Conservation (phyloP, 495 filamentous ascomycete species). For the Glonium stellatum region DNA sequence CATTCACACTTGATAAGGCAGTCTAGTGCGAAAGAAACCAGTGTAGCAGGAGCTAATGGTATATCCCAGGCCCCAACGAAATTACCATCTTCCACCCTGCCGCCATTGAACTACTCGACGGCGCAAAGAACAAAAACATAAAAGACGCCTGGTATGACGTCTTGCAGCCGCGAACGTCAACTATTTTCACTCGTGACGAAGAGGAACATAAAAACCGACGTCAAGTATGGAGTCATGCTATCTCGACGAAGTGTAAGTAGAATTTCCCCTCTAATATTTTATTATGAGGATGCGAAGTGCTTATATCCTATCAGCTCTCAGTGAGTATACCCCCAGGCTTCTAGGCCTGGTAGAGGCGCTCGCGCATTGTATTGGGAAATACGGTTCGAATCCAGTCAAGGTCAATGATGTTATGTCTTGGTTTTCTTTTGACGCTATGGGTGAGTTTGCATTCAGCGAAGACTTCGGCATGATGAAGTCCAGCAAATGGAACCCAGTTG, state of each 20-base stretch:
- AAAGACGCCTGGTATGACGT: constrained; percentile 5
- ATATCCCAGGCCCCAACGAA: constrained; percentile 11
- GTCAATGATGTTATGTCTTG: constrained; percentile 17
- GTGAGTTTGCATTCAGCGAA: constrained; percentile 10
- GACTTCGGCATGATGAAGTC: constrained; percentile 12
- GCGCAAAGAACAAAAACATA: constrained; percentile 1
- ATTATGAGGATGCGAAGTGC: neutral
- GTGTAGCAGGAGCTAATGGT: too few relatives aligned
- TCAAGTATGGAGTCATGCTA: constrained; percentile 5
- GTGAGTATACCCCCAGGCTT: constrained; percentile 1
- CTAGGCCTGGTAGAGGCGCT: neutral
- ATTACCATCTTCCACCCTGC: constrained; percentile 13
- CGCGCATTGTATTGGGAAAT: constrained; percentile 4
- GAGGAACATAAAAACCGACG: constrained; percentile 4
- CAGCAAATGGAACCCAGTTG: neutral
- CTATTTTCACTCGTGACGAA: constrained; percentile 9
- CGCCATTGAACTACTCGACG: constrained; percentile 10
- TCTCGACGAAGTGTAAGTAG: constrained; percentile 9
- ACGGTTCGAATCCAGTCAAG: neutral
- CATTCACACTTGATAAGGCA: too few relatives aligned
- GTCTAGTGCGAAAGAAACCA: too few relatives aligned
- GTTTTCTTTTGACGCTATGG: constrained; percentile 19
- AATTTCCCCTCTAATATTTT: neutral
- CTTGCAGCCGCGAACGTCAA: neutral
- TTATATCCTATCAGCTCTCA: neutral